Evolutionary conservation across 2,329 filamentous ascomycete species (phyloP), one percentile per base, ranked within the genome.

Genomic region (Huntiella savannae): DNA sequence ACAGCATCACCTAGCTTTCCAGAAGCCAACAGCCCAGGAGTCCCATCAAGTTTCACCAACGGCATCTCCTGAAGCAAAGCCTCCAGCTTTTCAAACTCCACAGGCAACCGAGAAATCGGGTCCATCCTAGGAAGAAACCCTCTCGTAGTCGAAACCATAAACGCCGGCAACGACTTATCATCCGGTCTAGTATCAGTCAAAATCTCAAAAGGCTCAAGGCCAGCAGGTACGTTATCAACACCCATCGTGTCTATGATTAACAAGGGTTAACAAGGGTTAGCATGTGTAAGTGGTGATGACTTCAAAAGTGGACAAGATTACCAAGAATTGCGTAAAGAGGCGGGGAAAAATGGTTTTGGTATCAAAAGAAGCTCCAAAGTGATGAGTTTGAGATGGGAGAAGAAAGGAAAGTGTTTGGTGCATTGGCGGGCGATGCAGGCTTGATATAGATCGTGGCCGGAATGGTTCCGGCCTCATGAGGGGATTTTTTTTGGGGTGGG

Each of bases 1-100:
- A 93, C 76, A n/a, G 75, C 73, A 35, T 79, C 75, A 11, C 86
- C 87, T 11, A 95, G 74, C 55, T 73, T 70, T 58, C 75, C 79
- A 10, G 67, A 70, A 15, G 83, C 84, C 41, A 95, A 72, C 5
- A 94, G 71, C 15, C 87, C 87, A 1, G 84, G 78, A 33, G 70
- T 67, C 1, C 86, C 86, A 49, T 79, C 75, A 6, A 71, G 62
- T 43, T 74, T 91, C 63, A 75, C 75, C 59, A 94, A 79, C 19
- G 87, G 84, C 74, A 91, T 83, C 50, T 77, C 75, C 49, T 76
- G 68, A 32, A 88, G 70, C 51, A 93, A 69, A 17, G 74, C 75
- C 60, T 83, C 77, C 33, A 93, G 68, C 3, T 73, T 63, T 33
- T 75, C 70, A 58, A 94, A 95, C 58, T 80, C 80, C 11, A 68